Base-by-base conservation (phyloP, 441 rosid species). In the Manihot esculenta region DNA sequence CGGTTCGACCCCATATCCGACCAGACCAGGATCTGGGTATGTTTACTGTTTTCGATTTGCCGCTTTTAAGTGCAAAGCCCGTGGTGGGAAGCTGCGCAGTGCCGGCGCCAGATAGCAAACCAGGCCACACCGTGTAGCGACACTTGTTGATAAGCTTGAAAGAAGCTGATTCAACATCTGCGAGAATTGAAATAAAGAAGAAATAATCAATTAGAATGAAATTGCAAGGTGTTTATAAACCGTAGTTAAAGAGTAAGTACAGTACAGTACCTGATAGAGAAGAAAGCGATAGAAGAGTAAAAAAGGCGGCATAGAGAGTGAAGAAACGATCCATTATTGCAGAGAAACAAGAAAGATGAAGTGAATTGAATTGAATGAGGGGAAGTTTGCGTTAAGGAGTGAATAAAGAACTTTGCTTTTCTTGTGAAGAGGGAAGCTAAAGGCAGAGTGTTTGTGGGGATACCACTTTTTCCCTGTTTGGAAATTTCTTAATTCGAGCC, bases 121-220 rank as follows among this genome's bases (percentile, higher is more conserved):
- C 97, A 0, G 96, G 99, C 99, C 99, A 94, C 9, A 90, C 78
- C 4, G 87, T 82, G 79, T 41, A 82, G 62, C 88, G 90, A 82
- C 97, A 92, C 81, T 77, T 87, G 75, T 94, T 92, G 48, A 82
- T 72, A 71, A 94, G 70, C 84, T 86, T 89, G 83, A 94, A 94
- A 5, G 96, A 76, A 42, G 86, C 82, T 7, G 89, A 21, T 17
- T 80, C 76, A 3, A 78, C 81, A 76, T 72, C 90, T 86, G 89
- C 50, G 5, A 44, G 38, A 66, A 50, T 8, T 12, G 21, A 23
- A 70, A 56, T 17, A 21, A 18, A 26, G 1, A 10, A 13, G 5
- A 14, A 30, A 14, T 12, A 15, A 17, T 13, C 60, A 54, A 24
- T 23, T 17, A 1, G 2, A 30, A n/a, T 10, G 3, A 17, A 15